A percentile compares a stretch with the other conserved stretches of the same genome.
Evolutionary conservation across 2,329 filamentous ascomycete genomes (phyloP).

Genomic region (Neophaeococcomyces mojaviensis): DNA sequence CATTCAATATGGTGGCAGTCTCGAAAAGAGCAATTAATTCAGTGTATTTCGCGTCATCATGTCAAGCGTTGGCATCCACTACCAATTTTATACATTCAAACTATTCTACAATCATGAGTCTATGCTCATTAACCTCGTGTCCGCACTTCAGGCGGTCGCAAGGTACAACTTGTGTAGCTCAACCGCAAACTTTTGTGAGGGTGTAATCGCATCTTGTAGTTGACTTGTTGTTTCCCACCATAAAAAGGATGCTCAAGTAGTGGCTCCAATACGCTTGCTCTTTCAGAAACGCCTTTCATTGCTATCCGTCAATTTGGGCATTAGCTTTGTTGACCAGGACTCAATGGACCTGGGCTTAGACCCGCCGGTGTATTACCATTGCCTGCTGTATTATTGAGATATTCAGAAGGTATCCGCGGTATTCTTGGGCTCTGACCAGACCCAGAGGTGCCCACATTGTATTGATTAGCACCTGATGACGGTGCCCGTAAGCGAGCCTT

Average conservation of each 20-base stretch:
- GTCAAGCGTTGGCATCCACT: too few relatives aligned
- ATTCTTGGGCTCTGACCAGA: conserved; percentile 34
- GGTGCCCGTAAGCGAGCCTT: conserved; percentile 36
- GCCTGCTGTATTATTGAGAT: conserved; percentile 26
- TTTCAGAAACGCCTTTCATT: neutral
- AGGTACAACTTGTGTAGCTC: too few relatives aligned
- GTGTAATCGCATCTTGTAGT: too few relatives aligned
- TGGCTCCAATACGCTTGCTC: neutral
- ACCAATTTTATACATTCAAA: too few relatives aligned
- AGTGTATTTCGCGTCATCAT: too few relatives aligned
- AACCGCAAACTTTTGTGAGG: too few relatives aligned
- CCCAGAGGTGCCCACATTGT: conserved; percentile 1
- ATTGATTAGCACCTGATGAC: conserved; percentile 16
- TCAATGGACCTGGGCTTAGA: neutral
- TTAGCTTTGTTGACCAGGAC: neutral
- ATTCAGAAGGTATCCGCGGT: conserved; percentile 42
- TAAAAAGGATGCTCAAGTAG: conserved; percentile 27
- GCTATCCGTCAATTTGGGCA: neutral
- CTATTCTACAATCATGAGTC: too few relatives aligned
- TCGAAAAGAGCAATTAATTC: too few relatives aligned
- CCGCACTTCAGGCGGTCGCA: too few relatives aligned
- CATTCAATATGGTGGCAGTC: too few relatives aligned
- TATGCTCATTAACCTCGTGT: too few relatives aligned
- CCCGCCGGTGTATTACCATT: neutral
- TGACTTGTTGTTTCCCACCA: too few relatives aligned